Evolutionary conservation across 1,139 yeast species (phyloP), one percentile per base, ranked within the genome.

Genomic region (Blastobotrys apis): DNA sequence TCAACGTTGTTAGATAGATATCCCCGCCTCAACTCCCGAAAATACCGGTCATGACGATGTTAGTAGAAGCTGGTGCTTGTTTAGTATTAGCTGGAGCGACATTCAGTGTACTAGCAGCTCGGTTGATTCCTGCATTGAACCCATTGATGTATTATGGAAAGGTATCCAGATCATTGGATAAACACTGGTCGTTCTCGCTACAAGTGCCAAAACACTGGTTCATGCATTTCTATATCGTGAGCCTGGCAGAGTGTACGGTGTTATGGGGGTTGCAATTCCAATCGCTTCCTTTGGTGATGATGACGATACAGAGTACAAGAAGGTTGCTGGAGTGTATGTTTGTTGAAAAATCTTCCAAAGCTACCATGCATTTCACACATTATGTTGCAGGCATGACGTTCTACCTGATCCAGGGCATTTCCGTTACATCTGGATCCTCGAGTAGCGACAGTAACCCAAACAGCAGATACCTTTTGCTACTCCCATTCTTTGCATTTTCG

Each of bases 351-450:
- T 75, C 74, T 54, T 68, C 74, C 13, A 53, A 67, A 0, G 73
- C 94, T 0, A 70, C 74, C 44, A 88, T 90, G 69, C 86, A 88
- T 59, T 50, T 85, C 23, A 69, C 81, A 2, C 97, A 90, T 63
- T 90, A 86, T 57, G 36, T 81, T 1, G 85, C 78, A 13, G 97
- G 97, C 0, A 37, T 84, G 4, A 66, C 72, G 50, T 88, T 83
- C 59, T 90, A 90, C 56, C 44, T 74, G 65, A 52, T 42, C 63
- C 47, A 69, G 60, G 48, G 53, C 43, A 49, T 70, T 54, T 53
- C 64, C 44, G 45, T 68, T 15, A 12, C 10, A 8, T 9, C n/a
- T 6, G 32, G 15, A 9, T 13, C 6, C n/a, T 3, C 23, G 41
- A 23, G 16, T 35, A 15, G 21, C 23, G n/a, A n/a, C 22, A 3